Percentiles rank a stretch among this genome's conserved stretches.
Conservation (phyloP, 2,329 filamentous ascomycete species). For the Zymoseptoria ardabiliae region DNA sequence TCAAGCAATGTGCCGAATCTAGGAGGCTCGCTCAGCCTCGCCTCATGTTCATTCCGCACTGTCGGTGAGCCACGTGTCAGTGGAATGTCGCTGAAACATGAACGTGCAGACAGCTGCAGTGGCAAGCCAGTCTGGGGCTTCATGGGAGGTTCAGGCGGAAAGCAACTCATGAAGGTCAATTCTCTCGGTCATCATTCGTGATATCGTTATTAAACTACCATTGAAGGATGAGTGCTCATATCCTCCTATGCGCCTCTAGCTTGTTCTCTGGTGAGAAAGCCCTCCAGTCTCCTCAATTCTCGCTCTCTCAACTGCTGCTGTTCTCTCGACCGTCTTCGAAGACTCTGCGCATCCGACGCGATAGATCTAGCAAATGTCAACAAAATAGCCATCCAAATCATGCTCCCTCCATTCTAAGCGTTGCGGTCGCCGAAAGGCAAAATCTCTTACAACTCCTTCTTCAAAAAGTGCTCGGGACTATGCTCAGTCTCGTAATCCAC, state of each 20-base stretch:
- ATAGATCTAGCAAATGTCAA: not conserved
- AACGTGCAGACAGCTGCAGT: not conserved
- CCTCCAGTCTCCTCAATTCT: not conserved
- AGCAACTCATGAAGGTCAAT: no score
- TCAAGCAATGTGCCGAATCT: not conserved
- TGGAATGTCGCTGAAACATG: not conserved
- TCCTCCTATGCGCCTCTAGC: not conserved
- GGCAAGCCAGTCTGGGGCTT: not conserved
- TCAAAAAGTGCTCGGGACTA: constrained; percentile 74
- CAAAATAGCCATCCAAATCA: not conserved
- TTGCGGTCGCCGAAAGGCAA: not conserved
- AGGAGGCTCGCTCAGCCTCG: no score
- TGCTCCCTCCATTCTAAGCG: not conserved
- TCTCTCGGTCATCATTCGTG: not conserved
- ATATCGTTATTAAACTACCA: not conserved
- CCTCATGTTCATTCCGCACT: not conserved
- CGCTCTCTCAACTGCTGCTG: not conserved
- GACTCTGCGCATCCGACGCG: not conserved
- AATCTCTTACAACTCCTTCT: constrained; percentile 51
- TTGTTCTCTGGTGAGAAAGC: not conserved
- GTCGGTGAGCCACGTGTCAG: not conserved
- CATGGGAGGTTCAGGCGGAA: no score
- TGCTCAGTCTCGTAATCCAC: constrained; percentile 96
- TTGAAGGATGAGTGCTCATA: not conserved
- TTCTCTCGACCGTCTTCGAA: not conserved